Conservation (phyloP, 345 rosid genomes). For the Pistacia atlantica region DNA sequence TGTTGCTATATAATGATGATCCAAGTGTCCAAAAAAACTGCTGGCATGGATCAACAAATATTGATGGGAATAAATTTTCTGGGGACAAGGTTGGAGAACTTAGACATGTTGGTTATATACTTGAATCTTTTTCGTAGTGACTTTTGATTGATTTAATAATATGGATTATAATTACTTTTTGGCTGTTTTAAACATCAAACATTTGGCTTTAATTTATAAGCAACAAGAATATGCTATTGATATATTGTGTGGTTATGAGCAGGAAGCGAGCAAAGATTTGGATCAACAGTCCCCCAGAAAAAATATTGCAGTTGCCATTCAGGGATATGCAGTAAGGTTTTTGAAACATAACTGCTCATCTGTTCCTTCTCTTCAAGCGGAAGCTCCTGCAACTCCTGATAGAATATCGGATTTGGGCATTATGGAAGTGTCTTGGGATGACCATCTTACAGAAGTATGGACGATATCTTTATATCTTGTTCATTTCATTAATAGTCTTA, state of each 20-base stretch:
- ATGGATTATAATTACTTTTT: neutral
- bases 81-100: slow-evolving; percentile 39
- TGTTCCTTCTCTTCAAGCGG: slow-evolving; percentile 53
- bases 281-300: slow-evolving; percentile 36
- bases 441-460: slow-evolving; percentile 84
- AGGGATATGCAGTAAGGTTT: slow-evolving; percentile 80
- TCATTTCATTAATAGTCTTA: slow-evolving; percentile 6
- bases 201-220: slow-evolving; percentile 13
- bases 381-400: slow-evolving; percentile 65
- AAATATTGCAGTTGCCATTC: slow-evolving; percentile 42
- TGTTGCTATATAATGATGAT: slow-evolving; percentile 40
- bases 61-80: slow-evolving; percentile 33
- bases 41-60: slow-evolving; percentile 22
- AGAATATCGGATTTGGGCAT: slow-evolving; percentile 51
- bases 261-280: slow-evolving; percentile 56
- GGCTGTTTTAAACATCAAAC: neutral
- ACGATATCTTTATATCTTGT: neutral
- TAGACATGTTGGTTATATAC: slow-evolving; percentile 30
- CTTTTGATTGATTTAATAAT: neutral
- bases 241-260: slow-evolving; percentile 25
- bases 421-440: slow-evolving; percentile 64
- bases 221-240: neutral
- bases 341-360: slow-evolving; percentile 57
- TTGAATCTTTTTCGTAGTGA: slow-evolving; percentile 7
- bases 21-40: slow-evolving; percentile 27